Conservation (phyloP, 2,329 filamentous ascomycete species). For the Herpotrichia juniperi region DNA sequence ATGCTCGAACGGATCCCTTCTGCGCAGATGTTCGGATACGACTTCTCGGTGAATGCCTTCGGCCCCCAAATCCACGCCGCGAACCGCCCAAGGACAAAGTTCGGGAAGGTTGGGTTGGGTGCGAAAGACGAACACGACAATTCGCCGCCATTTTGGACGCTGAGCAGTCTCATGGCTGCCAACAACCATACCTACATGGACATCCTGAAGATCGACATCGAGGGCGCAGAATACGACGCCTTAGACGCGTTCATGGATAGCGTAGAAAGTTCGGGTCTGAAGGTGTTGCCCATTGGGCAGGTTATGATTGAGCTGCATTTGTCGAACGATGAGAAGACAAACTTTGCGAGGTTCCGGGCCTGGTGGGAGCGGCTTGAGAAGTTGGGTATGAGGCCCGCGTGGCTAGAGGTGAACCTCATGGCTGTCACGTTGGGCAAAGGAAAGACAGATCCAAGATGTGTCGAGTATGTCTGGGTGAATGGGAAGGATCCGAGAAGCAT, state of each 20-base stretch:
- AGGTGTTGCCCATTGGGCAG: constrained; percentile 37
- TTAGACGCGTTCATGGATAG: constrained; percentile 39
- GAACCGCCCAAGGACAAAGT: constrained; percentile 29
- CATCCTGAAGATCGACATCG: constrained; percentile 42
- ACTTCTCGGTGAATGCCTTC: constrained; percentile 39
- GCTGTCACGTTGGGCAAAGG: constrained; percentile 31
- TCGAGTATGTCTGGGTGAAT: constrained; percentile 44
- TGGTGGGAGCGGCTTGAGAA: constrained; percentile 42
- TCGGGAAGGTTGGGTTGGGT: constrained; percentile 37
- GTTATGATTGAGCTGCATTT: constrained; percentile 43
- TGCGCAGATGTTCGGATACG: constrained; percentile 40
- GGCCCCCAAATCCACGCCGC: constrained; percentile 33
- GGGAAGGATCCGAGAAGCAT: constrained; percentile 31
- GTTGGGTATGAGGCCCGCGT: constrained; percentile 42
- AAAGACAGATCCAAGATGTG: constrained; percentile 38
- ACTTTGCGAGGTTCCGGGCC: constrained; percentile 33
- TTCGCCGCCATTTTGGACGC: constrained; percentile 33
- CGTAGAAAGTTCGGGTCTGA: constrained; percentile 27
- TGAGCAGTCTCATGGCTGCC: constrained; percentile 34
- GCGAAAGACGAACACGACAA: constrained; percentile 28
- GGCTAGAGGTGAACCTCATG: constrained; percentile 43
- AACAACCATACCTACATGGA: constrained; percentile 44
- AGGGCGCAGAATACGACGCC: constrained; percentile 38
- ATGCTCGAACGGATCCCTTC: constrained; percentile 40
- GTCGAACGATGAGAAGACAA: constrained; percentile 23